Evolutionary conservation across 2,329 filamentous ascomycete genomes (phyloP), one percentile per base, ranked within the genome.

Genomic region (Triangularia setosa): DNA sequence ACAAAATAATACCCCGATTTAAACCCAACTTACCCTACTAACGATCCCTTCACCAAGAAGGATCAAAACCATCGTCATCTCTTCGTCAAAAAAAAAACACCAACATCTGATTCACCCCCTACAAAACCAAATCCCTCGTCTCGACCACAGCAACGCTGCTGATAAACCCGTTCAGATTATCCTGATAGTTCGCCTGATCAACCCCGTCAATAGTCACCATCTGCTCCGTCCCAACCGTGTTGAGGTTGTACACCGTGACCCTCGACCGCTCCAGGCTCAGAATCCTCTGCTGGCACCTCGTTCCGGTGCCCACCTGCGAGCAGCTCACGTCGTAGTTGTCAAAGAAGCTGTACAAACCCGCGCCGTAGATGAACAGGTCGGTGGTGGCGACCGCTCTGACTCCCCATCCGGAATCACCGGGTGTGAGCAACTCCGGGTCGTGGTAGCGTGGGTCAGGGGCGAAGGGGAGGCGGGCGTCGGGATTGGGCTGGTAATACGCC

Each of bases 401-500:
- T 5, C 84, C 88, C 86, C 87, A 90, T 18, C 76, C 73, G n/a
- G 71, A 75, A 44, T 70, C 69, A 67, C 82, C 83, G 16, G 52
- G 52, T 0, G 71, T 54, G 9, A 75, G 79, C 79, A 81, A 89
- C 73, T 76, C 74, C 0, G 83, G 83, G 67, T 87, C 83, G 11
- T 73, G 67, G 44, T 77, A 76, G 18, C 72, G 70, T 0, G 69
- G 44, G 21, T 79, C 75, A 1, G 75, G 68, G 1, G 74, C 67
- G 77, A 88, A 89, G 1, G 84, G 86, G 3, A 76, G 72, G 2
- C 78, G 77, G 0, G 86, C 84, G 59, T 78, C 75, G 0, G 87
- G 87, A 67, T 81, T 83, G 24, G 84, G 82, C 76, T 89, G 86
- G 76, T 83, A 90, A 77, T 90, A 90, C 1, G 87, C 85, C 2